Evolutionary conservation across 2,329 filamentous ascomycete genomes (phyloP).

Genomic region (Ascochyta clinopodiicola): DNA sequence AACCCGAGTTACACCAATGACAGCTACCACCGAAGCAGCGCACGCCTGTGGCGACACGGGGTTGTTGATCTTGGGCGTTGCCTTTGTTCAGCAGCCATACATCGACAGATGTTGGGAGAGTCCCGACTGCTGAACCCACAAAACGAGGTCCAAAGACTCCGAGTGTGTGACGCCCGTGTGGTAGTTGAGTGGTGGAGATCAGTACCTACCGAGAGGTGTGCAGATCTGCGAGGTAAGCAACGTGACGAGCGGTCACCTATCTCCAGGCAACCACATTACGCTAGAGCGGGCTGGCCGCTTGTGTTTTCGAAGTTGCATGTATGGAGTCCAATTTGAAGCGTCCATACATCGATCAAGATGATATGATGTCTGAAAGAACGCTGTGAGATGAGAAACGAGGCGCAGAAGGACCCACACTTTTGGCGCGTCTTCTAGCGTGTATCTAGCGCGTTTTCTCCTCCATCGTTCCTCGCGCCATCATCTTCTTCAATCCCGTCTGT

Average conservation of each 20-base stretch:
- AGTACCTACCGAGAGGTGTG: background rate
- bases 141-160: slow-evolving; percentile 29
- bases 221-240: background rate
- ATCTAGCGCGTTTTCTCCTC: background rate
- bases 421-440: slow-evolving; percentile 4
- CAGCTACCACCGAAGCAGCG: slow-evolving; percentile 22
- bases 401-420: background rate
- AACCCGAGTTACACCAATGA: slow-evolving; percentile 9
- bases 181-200: background rate
- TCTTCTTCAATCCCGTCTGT: background rate
- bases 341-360: too few species aligned
- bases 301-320: too few species aligned
- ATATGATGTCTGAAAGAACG: background rate
- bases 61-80: slow-evolving; percentile 41
- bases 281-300: background rate
- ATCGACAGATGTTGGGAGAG: slow-evolving; percentile 29
- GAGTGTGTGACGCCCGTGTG: slow-evolving; percentile 10
- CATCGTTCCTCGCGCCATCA: background rate
- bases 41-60: slow-evolving; percentile 5
- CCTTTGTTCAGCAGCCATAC: slow-evolving; percentile 47
- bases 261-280: background rate
- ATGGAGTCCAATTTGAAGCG: too few species aligned
- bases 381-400: background rate
- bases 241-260: background rate
- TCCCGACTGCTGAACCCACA: slow-evolving; percentile 42